Percentiles rank a stretch among this genome's conserved stretches.
Conservation (phyloP, 257 asterid genomes). For the Scutellaria minor region DNA sequence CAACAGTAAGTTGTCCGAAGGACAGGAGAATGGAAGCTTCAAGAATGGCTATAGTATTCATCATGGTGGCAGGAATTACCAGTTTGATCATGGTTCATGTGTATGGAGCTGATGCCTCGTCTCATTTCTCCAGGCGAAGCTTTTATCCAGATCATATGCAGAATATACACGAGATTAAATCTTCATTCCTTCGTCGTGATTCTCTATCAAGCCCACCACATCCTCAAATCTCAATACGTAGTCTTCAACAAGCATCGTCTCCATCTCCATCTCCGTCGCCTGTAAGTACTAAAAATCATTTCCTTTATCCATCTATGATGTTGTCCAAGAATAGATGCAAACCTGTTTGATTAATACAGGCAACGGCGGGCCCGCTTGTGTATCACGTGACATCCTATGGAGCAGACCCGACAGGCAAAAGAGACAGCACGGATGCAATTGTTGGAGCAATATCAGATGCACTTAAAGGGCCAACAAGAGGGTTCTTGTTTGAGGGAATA, state of each 20-base stretch:
- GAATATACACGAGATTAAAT: slow-evolving; percentile 25
- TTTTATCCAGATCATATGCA: slow-evolving; percentile 18
- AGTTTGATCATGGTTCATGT: slow-evolving; percentile 31
- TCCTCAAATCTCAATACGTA: slow-evolving; percentile 6
- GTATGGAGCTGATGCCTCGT: slow-evolving; percentile 25
- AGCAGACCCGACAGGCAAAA: slow-evolving; percentile 82
- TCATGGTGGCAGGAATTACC: slow-evolving; percentile 18
- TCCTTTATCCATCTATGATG: background rate
- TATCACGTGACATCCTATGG: slow-evolving; percentile 78
- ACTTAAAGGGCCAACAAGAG: slow-evolving; percentile 56
- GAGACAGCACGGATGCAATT: slow-evolving; percentile 75
- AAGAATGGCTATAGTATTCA: slow-evolving; percentile 29
- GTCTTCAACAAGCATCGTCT: slow-evolving; percentile 32
- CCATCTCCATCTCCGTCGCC: slow-evolving; percentile 20
- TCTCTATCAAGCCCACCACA: background rate
- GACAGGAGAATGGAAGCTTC: slow-evolving; percentile 41
- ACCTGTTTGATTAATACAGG: background rate
- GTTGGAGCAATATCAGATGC: slow-evolving; percentile 71
- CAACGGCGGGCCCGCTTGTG: slow-evolving; percentile 35
- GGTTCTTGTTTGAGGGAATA: slow-evolving; percentile 59
- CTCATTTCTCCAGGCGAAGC: slow-evolving; percentile 17
- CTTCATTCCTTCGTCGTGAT: slow-evolving; percentile 37
- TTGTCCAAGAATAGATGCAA: background rate
- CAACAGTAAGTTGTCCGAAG: slow-evolving; percentile 6
- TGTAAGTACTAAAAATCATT: slow-evolving; percentile 10